phyloP scores from a whole-genome alignment of 2,329 filamentous ascomycete species.

The Esteya vermicola region DNA sequence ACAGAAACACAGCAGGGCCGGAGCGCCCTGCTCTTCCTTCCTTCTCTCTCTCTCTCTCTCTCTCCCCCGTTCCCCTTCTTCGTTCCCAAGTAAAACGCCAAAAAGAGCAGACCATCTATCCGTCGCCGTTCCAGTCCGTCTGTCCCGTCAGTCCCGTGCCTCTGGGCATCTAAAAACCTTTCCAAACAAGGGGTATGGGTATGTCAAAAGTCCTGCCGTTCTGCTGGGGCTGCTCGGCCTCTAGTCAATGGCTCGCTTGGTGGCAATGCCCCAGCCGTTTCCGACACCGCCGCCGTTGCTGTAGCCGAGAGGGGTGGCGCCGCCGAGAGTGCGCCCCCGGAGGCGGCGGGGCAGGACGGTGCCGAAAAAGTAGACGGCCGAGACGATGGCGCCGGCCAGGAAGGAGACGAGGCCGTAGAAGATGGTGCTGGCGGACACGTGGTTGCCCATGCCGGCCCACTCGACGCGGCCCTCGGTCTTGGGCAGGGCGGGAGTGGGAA shows the following conservation, averaged over 20 bases:
- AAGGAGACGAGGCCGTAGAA: slow-evolving; percentile 49
- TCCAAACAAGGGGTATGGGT: too few relatives aligned
- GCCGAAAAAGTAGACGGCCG: slow-evolving; percentile 46
- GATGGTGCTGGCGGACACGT: slow-evolving; percentile 48
- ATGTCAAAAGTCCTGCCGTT: too few relatives aligned
- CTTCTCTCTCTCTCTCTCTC: too few relatives aligned
- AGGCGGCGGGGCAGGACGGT: slow-evolving; percentile 41
- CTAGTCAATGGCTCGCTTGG: slow-evolving; percentile 35
- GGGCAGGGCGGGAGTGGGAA: slow-evolving; percentile 58
- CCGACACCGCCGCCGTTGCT: slow-evolving; percentile 37
- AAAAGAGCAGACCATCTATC: too few relatives aligned
- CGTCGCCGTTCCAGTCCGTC: too few relatives aligned
- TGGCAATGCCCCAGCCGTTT: slow-evolving; percentile 43
- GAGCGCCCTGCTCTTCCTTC: too few relatives aligned
- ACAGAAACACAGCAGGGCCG: not conserved
- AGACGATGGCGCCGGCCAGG: slow-evolving; percentile 36
- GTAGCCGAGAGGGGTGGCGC: slow-evolving; percentile 42
- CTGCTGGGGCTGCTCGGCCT: too few relatives aligned
- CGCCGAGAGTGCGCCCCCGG: slow-evolving; percentile 34
- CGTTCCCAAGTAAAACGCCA: not conserved
- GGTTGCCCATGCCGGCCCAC: slow-evolving; percentile 50
- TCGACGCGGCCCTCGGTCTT: slow-evolving; percentile 50
- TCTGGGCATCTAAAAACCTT: too few relatives aligned
- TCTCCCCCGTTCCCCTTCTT: too few relatives aligned
- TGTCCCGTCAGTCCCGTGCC: too few relatives aligned